Conservation (phyloP, 2,329 filamentous ascomycete genomes). For the Fusarium sublunatum region DNA sequence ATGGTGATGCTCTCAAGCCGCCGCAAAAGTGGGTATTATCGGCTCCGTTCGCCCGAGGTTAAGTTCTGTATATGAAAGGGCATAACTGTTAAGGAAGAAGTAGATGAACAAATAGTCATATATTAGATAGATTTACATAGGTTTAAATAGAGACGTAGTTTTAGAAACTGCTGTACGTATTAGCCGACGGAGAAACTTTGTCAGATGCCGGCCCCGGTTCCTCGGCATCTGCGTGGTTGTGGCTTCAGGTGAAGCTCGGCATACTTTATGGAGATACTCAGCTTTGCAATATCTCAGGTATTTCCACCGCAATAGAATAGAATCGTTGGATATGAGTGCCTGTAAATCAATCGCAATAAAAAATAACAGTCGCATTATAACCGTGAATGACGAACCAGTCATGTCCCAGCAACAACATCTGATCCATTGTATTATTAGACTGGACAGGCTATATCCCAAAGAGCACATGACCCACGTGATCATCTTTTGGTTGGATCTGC, state of each 20-base stretch:
- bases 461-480: slow-evolving; percentile 36
- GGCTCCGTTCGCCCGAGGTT: slow-evolving; percentile 36
- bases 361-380: not conserved
- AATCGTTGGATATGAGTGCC: no score
- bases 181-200: slow-evolving; percentile 5
- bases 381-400: not conserved
- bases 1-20: slow-evolving; percentile 6
- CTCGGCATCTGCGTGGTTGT: slow-evolving; percentile 20
- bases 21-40: slow-evolving; percentile 33
- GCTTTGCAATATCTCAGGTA: no score
- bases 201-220: slow-evolving; percentile 28
- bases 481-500: slow-evolving; percentile 13
- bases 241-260: no score
- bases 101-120: no score
- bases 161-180: not conserved
- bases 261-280: no score
- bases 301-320: no score
- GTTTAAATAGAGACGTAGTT: no score
- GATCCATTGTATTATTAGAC: no score
- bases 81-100: not conserved
- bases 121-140: no score
- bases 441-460: slow-evolving; percentile 1
- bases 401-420: not conserved
- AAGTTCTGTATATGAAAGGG: slow-evolving; percentile 1
- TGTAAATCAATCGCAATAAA: not conserved